Percentiles rank a stretch among this genome's conserved stretches.
Conservation (phyloP, 257 asterid species). For the Lycium ferocissimum region DNA sequence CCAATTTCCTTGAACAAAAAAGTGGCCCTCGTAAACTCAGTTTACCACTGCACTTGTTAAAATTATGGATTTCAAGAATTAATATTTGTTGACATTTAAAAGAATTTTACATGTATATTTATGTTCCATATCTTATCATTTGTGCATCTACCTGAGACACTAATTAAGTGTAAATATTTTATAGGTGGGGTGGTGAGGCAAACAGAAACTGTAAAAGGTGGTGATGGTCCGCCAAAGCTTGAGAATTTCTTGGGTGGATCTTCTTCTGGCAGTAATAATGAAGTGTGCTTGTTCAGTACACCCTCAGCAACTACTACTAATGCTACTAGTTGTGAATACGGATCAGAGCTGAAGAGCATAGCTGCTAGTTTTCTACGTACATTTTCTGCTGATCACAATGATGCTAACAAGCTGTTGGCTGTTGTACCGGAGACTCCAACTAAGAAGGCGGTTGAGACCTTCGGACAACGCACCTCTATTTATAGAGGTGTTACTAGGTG, state of each 20-base stretch:
- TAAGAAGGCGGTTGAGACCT: slow-evolving; percentile 68
- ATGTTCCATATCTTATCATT: neutral
- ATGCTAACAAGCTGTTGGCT: slow-evolving; percentile 42
- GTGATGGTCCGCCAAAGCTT: slow-evolving; percentile 59
- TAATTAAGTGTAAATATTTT: neutral
- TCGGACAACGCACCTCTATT: slow-evolving; percentile 87
- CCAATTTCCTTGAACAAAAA: too few species aligned
- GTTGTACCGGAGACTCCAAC: slow-evolving; percentile 44
- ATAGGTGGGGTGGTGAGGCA: slow-evolving; percentile 32
- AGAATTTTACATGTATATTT: neutral
- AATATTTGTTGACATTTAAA: too few species aligned
- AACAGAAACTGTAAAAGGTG: slow-evolving; percentile 41
- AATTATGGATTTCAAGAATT: too few species aligned
- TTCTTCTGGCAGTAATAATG: slow-evolving; percentile 32
- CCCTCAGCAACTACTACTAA: slow-evolving; percentile 23
- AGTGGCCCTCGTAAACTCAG: too few species aligned
- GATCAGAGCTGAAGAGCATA: slow-evolving; percentile 64
- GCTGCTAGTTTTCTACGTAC: slow-evolving; percentile 67
- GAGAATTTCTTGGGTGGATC: slow-evolving; percentile 73
- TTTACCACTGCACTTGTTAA: too few species aligned
- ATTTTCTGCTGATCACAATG: slow-evolving; percentile 41
- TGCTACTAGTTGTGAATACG: slow-evolving; percentile 46
- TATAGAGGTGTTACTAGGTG: slow-evolving; percentile 85
- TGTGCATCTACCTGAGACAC: neutral
- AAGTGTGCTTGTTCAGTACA: slow-evolving; percentile 34